Conservation (phyloP, 208 protist genomes). For the Vickermania ingenoplastis region DNA sequence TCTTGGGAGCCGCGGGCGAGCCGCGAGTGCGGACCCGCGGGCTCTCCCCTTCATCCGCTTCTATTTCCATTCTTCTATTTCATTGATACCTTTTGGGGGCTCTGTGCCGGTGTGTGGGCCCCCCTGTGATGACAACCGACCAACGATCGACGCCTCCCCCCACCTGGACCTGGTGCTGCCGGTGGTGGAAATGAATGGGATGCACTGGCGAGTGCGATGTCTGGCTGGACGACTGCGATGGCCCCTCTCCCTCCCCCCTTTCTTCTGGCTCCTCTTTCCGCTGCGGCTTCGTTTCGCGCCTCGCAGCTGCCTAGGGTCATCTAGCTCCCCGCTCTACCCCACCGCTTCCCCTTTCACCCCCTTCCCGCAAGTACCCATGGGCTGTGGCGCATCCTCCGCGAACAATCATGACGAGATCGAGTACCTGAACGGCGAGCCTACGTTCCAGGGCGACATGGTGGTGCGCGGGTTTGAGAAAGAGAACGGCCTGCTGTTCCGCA, state of each 20-base stretch:
- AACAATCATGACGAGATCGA: not conserved
- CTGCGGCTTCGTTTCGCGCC: not conserved
- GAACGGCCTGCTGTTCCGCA: constrained; percentile 70
- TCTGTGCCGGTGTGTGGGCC: too few species aligned
- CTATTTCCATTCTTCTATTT: too few species aligned
- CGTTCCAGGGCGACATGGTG: constrained; percentile 19
- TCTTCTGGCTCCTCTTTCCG: not conserved
- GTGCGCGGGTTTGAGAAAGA: constrained; percentile 30
- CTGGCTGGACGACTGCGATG: not conserved
- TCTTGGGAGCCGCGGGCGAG: too few species aligned
- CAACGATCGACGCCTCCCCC: too few species aligned
- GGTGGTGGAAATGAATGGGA: too few species aligned
- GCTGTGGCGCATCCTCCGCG: constrained; percentile 11
- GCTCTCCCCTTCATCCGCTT: too few species aligned
- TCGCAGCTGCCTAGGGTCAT: not conserved
- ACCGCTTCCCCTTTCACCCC: constrained; percentile 7
- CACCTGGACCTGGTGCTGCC: too few species aligned
- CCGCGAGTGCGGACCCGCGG: too few species aligned
- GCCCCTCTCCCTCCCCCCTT: too few species aligned
- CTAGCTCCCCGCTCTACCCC: constrained; percentile 1
- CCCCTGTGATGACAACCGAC: too few species aligned
- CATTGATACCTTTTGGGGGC: too few species aligned
- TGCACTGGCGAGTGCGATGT: too few species aligned
- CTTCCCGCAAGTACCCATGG: constrained; percentile 8
- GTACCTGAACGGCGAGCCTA: constrained; percentile 18